Percentiles rank a stretch among this genome's conserved stretches.
phyloP scores from a whole-genome alignment of 352 stramenopile genomes.

The Phytophthora brassicae region DNA sequence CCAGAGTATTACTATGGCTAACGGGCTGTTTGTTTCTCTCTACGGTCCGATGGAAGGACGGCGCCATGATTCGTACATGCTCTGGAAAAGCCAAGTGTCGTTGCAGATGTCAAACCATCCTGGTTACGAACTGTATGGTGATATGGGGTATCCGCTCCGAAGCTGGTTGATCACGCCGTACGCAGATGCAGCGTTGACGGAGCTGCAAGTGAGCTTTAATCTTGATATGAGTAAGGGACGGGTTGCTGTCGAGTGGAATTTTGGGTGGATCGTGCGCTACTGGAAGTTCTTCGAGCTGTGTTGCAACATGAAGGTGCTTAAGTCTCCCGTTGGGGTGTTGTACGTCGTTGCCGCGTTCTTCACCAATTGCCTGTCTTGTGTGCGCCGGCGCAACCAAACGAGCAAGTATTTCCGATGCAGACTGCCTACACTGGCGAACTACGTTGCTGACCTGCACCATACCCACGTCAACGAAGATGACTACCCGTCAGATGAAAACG shows the following conservation, averaged over 20 bases:
- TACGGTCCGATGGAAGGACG: neutral
- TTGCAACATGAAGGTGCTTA: neutral
- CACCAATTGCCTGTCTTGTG: neutral
- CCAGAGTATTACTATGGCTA: neutral
- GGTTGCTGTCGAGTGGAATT: neutral
- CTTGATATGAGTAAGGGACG: neutral
- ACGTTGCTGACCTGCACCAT: neutral
- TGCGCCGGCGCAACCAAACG: neutral
- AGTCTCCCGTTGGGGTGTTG: neutral
- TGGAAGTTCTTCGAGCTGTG: neutral
- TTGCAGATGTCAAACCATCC: neutral
- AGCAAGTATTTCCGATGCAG: neutral
- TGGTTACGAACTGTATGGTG: neutral
- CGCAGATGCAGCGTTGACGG: neutral
- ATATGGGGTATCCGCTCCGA: neutral
- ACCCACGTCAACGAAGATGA: neutral
- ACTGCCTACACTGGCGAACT: neutral
- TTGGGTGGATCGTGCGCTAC: neutral
- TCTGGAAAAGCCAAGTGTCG: neutral
- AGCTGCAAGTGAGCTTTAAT: neutral
- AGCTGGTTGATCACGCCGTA: neutral
- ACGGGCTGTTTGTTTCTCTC: neutral
- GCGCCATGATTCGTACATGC: neutral
- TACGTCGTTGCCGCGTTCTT: neutral
- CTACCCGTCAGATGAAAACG: neutral